Evolutionary conservation across 129 eudicot species (phyloP).

Genomic region (Logfia minima): DNA sequence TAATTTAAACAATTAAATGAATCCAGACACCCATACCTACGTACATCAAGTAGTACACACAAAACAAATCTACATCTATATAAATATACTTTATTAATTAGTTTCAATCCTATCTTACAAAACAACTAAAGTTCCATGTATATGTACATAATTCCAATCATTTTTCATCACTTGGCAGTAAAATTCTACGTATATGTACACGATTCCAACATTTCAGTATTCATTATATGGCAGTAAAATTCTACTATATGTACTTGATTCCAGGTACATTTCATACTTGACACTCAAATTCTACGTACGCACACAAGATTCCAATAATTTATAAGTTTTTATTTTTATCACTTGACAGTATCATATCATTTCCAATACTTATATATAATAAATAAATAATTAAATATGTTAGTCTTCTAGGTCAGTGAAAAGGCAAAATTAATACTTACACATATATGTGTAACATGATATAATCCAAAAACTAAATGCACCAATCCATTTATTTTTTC

Average conservation of each 20-base stretch:
- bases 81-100: neutral
- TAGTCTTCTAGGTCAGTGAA: neutral
- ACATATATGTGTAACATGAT: neutral
- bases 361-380: too few species aligned
- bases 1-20: too few species aligned
- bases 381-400: neutral
- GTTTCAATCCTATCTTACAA: neutral
- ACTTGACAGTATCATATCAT: neutral
- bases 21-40: too few species aligned
- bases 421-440: neutral
- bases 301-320: neutral
- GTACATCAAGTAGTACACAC: too few species aligned
- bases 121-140: neutral
- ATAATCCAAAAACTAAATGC: constrained; percentile 6
- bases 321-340: neutral
- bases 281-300: neutral
- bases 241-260: too few species aligned
- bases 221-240: neutral
- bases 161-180: neutral
- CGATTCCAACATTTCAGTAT: neutral
- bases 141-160: neutral
- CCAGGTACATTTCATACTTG: neutral
- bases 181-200: neutral
- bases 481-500: neutral
- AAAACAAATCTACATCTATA: neutral